Conservation (phyloP, 2,329 filamentous ascomycete species). For the Ophiostoma pallidulum region DNA sequence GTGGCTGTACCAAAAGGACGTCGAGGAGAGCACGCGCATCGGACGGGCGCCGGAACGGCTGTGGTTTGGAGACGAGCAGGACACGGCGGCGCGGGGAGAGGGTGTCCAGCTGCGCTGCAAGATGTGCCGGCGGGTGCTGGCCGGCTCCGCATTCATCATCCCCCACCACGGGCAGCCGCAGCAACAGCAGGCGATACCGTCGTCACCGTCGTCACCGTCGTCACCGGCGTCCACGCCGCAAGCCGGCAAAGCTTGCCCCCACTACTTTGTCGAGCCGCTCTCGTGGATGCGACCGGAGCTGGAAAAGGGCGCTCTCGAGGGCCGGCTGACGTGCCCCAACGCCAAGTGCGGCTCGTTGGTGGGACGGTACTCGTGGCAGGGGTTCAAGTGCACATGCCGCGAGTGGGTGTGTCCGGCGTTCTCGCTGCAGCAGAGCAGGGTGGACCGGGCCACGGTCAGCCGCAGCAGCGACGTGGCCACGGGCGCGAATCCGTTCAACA, state of each 20-base stretch:
- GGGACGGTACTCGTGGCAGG: conserved; percentile 93
- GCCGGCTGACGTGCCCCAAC: conserved; percentile 75
- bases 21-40: conserved; percentile 52
- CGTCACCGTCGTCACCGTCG: too few relatives aligned
- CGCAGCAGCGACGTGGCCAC: conserved; percentile 15
- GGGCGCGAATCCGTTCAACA: conserved; percentile 31
- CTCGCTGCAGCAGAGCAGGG: conserved; percentile 68
- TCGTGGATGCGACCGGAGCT: conserved; percentile 89
- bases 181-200: too few relatives aligned
- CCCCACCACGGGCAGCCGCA: too few relatives aligned
- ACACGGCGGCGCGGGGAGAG: conserved; percentile 13
- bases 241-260: conserved; percentile 53
- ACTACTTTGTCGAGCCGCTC: conserved; percentile 84
- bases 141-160: conserved; percentile 52
- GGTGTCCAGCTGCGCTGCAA: conserved; percentile 68
- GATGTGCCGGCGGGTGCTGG: conserved; percentile 68
- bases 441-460: conserved; percentile 53
- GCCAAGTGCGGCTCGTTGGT: conserved; percentile 69
- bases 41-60: conserved; percentile 75
- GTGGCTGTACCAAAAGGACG: conserved; percentile 47
- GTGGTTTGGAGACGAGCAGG: conserved; percentile 65
- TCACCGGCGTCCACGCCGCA: conserved; percentile 15
- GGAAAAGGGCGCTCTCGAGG: conserved; percentile 71
- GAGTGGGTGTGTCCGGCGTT: conserved; percentile 89
- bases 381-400: conserved; percentile 82